Percentiles rank a stretch among this genome's conserved stretches.
phyloP scores from a whole-genome alignment of 805 yeast genomes.

The Dipodascopsis uninucleata region DNA sequence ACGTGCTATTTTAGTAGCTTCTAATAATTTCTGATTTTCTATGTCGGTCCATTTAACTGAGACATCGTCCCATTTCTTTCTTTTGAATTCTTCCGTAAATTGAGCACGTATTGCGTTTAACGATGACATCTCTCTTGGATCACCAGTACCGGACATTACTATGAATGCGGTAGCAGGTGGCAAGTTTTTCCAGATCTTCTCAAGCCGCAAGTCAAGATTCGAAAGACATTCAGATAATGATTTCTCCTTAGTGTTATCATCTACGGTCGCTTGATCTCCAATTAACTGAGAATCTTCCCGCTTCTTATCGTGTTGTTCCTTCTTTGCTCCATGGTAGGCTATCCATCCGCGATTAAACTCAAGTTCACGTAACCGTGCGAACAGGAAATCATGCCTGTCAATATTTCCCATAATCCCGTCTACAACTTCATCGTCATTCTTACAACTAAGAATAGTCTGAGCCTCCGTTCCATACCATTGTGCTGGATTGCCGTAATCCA shows the following conservation, averaged over 20 bases:
- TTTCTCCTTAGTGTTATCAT: background rate
- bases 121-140: constrained; percentile 43
- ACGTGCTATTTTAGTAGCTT: constrained; percentile 52
- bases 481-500: constrained; percentile 38
- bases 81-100: constrained; percentile 45
- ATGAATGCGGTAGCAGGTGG: constrained; percentile 61
- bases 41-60: constrained; percentile 51
- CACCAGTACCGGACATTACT: constrained; percentile 61
- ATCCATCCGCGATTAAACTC: constrained; percentile 45
- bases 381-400: constrained; percentile 47
- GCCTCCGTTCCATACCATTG: constrained; percentile 35
- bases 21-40: constrained; percentile 46
- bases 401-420: constrained; percentile 39
- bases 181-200: constrained; percentile 47
- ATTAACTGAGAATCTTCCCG: no score
- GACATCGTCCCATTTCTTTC: constrained; percentile 43
- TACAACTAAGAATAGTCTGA: constrained; percentile 44
- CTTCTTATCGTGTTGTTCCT: constrained; percentile 25
- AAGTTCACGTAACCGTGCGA: constrained; percentile 57
- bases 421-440: constrained; percentile 59
- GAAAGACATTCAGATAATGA: constrained; percentile 28
- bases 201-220: constrained; percentile 46
- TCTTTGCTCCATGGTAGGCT: constrained; percentile 10
- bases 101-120: constrained; percentile 16
- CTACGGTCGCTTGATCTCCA: background rate